phyloP scores from a whole-genome alignment of 495 filamentous ascomycete species.

The Hypoxylon fuscum region DNA sequence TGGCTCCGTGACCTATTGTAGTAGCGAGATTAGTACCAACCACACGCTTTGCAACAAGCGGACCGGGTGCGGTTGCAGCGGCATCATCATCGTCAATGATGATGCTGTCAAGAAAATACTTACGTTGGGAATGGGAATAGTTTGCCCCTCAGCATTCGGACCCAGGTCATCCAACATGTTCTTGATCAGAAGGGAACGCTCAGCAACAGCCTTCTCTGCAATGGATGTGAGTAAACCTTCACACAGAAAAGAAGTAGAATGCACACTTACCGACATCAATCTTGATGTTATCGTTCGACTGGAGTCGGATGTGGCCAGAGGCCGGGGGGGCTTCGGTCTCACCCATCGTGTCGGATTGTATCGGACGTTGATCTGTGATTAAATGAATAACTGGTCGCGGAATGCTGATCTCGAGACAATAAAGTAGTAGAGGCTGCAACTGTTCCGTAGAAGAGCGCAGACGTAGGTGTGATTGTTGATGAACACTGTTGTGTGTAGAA shows the following conservation, averaged over 20 bases:
- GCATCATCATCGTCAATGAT: neutral
- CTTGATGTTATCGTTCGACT: conserved; percentile 39
- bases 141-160: conserved; percentile 67
- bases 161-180: conserved; percentile 96
- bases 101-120: conserved; percentile 41
- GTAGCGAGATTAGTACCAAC: conserved; percentile 5
- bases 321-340: conserved; percentile 31
- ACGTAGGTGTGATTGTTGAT: no score
- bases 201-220: conserved; percentile 82
- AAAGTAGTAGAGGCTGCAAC: neutral
- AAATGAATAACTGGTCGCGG: conserved; percentile 13
- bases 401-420: conserved; percentile 2
- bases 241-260: neutral
- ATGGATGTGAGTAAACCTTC: conserved; percentile 23
- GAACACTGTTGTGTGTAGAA: neutral
- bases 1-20: conserved; percentile 82
- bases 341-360: conserved; percentile 22
- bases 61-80: neutral
- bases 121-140: conserved; percentile 90
- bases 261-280: conserved; percentile 46
- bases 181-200: conserved; percentile 95
- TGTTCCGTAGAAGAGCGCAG: neutral
- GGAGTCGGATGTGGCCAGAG: conserved; percentile 23
- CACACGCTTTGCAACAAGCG: no score
- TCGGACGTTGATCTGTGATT: neutral